These are phyloP conservation scores for Leccinellum rugosiceps DNA, from an alignment of 768 basidiomycete genomes.

Conservation along the genomic window DNA sequence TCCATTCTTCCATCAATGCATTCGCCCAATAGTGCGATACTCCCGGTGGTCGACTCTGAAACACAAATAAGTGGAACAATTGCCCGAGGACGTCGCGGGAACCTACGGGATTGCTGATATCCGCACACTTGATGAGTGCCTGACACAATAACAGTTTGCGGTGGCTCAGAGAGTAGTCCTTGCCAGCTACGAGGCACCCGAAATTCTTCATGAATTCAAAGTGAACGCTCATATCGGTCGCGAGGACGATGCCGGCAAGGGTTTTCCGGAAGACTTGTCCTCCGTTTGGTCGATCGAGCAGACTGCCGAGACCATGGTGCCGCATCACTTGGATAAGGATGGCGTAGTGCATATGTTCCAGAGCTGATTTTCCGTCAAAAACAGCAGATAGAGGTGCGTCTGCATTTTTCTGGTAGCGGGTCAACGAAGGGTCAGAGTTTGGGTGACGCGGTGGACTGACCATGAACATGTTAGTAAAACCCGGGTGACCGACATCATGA, in stretches of 20 bases:
- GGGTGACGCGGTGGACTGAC: constrained; percentile 41
- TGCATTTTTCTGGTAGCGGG: constrained; percentile 76
- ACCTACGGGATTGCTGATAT: constrained; percentile 97
- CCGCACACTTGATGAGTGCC: constrained; percentile 93
- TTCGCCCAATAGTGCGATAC: constrained; percentile 92
- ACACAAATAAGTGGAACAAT: constrained; percentile 3
- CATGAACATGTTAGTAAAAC: constrained; percentile 92
- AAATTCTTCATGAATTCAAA: constrained; percentile 77
- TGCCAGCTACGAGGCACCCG: constrained; percentile 42
- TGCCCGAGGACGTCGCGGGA: background rate
- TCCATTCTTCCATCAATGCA: constrained; percentile 88
- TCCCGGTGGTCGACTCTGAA: constrained; percentile 85
- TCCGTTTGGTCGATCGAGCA: constrained; percentile 55
- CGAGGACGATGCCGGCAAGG: constrained; percentile 78
- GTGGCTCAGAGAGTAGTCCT: constrained; percentile 36
- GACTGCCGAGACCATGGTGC: constrained; percentile 66
- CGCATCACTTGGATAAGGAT: constrained; percentile 79
- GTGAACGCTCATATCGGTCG: constrained; percentile 95
- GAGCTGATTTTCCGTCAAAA: constrained; percentile 84
- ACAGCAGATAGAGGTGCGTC: constrained; percentile 83
- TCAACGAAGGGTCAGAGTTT: constrained; percentile 5
- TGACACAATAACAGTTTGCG: constrained; percentile 79
- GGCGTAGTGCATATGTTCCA: constrained; percentile 90
- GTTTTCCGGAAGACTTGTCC: constrained; percentile 62
- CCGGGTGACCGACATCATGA: constrained; percentile 97